Conservation (phyloP, 73 alveolate genomes). For the Tetrahymena thermophila region DNA sequence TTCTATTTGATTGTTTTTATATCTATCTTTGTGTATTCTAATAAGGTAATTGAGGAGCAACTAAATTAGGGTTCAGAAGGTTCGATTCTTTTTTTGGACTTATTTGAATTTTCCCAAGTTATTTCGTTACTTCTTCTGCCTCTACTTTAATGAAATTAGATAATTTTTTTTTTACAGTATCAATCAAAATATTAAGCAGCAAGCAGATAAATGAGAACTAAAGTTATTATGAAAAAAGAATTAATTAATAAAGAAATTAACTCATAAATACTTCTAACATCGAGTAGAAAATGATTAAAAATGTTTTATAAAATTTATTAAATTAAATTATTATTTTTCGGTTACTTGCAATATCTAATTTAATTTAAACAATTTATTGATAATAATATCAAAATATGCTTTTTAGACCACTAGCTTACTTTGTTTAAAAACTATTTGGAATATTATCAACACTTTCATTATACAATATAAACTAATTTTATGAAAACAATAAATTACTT, state of each 20-base stretch:
- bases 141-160: neutral
- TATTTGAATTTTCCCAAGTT: neutral
- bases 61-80: neutral
- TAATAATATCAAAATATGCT: neutral
- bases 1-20: neutral
- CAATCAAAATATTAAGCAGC: neutral
- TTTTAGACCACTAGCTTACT: neutral
- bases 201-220: neutral
- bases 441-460: no score
- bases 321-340: no score
- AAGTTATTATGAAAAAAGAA: neutral
- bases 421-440: no score
- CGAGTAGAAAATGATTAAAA: no score
- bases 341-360: neutral
- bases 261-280: no score
- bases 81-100: neutral
- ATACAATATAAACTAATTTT: no score
- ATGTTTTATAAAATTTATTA: no score
- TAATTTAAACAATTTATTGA: neutral
- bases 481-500: neutral
- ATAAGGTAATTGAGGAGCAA: neutral
- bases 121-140: neutral
- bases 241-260: no score
- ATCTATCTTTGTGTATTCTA: neutral
- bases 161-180: neutral